These are phyloP conservation scores for Malassezia caprae DNA, from an alignment of 1,284 basidiomycete genomes.

Conservation along the genomic window DNA sequence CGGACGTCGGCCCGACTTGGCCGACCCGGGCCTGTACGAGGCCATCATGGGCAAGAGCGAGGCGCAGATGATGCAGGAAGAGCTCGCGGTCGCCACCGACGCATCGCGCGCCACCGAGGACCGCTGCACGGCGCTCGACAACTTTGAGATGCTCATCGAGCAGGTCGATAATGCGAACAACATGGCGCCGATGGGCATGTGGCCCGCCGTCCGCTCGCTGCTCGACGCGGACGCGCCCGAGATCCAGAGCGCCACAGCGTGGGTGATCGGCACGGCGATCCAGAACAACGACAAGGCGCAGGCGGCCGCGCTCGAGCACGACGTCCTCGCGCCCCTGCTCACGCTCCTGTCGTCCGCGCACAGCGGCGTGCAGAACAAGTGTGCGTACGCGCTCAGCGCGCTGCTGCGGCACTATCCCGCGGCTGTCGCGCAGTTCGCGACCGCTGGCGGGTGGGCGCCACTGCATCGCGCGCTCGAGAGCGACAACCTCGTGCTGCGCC, in stretches of 20 bases:
- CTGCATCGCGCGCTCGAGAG: conserved; percentile 56
- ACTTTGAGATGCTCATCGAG: conserved; percentile 92
- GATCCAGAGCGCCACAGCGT: conserved; percentile 66
- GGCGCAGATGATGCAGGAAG: conserved; percentile 46
- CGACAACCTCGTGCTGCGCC: conserved; percentile 60
- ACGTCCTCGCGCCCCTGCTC: conserved; percentile 54
- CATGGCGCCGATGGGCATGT: conserved; percentile 71
- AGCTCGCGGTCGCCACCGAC: conserved; percentile 34
- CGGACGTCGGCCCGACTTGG: conserved; percentile 37
- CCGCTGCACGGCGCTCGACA: conserved; percentile 70
- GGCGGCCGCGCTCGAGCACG: conserved; percentile 56
- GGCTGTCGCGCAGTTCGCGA: conserved; percentile 59
- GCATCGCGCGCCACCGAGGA: conserved; percentile 20
- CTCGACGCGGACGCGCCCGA: conserved; percentile 52
- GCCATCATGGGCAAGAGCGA: conserved; percentile 47
- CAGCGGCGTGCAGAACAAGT: conserved; percentile 56
- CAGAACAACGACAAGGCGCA: conserved; percentile 93
- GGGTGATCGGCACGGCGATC: conserved; percentile 86
- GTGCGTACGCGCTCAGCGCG: conserved; percentile 74
- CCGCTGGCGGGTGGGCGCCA: conserved; percentile 61
- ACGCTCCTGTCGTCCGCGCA: conserved; percentile 55
- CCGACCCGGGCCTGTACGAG: conserved; percentile 36
- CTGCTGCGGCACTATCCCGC: conserved; percentile 69
- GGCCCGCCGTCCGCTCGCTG: conserved; percentile 67
- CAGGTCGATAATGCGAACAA: conserved; percentile 93